A percentile compares a stretch with the other conserved stretches of the same genome.
Conservation (phyloP, 352 stramenopile species). For the Globisporangium radiosum region DNA sequence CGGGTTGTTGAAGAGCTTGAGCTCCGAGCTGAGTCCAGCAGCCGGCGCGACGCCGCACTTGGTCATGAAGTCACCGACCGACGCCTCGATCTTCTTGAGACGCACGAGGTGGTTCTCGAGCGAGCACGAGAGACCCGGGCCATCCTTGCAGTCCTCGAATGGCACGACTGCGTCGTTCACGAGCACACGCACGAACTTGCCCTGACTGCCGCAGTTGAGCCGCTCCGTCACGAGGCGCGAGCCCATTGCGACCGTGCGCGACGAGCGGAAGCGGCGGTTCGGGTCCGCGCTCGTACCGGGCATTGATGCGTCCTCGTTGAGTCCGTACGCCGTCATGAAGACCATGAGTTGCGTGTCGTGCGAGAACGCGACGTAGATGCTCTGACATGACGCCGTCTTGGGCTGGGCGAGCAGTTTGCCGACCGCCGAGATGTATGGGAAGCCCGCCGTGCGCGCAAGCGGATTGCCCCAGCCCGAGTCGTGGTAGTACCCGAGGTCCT, state of each 20-base stretch:
- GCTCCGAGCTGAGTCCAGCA: constrained; percentile 24
- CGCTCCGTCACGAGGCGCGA: constrained; percentile 39
- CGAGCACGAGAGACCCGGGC: constrained; percentile 39
- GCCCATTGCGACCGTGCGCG: constrained; percentile 35
- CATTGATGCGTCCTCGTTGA: constrained; percentile 38
- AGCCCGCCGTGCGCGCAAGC: constrained; percentile 32
- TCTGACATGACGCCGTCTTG: constrained; percentile 41
- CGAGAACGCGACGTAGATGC: constrained; percentile 44
- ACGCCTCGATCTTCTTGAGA: constrained; percentile 25
- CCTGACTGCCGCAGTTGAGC: constrained; percentile 27
- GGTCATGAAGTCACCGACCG: constrained; percentile 41
- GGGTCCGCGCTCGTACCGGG: constrained; percentile 24
- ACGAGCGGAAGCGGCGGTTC: constrained; percentile 37
- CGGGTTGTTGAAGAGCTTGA: constrained; percentile 40
- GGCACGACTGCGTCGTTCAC: constrained; percentile 45
- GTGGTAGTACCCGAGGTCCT: constrained; percentile 52
- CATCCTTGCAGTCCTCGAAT: constrained; percentile 32
- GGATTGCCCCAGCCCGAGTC: constrained; percentile 39
- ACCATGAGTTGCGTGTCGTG: constrained; percentile 51
- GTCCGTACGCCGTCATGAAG: constrained; percentile 35
- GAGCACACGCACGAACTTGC: constrained; percentile 36
- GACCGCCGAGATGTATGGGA: constrained; percentile 36
- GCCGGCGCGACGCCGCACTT: constrained; percentile 27
- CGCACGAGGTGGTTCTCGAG: constrained; percentile 31
- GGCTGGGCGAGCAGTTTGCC: constrained; percentile 32